These are phyloP conservation scores for Entomortierella lignicola DNA, from an alignment of 192 early-diverging fungal species.

Conservation along the genomic window DNA sequence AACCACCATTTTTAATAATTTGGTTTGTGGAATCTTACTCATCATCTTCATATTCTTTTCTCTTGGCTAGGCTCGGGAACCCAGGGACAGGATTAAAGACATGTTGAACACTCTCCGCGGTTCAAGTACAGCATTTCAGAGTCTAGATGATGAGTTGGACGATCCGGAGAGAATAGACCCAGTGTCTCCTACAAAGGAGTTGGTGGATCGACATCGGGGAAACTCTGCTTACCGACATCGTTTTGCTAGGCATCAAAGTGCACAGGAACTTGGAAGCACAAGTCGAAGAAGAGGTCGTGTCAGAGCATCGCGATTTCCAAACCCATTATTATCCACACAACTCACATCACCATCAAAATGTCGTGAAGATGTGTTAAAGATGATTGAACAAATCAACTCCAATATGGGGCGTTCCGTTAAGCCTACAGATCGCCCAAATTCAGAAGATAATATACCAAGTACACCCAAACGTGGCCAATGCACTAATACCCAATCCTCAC, in stretches of 20 bases:
- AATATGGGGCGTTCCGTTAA: conserved; percentile 12
- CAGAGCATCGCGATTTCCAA: not conserved
- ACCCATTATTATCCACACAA: not conserved
- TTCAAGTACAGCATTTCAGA: not conserved
- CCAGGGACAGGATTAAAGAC: conserved; percentile 30
- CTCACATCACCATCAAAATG: not conserved
- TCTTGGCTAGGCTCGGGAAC: conserved; percentile 2
- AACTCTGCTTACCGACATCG: not conserved
- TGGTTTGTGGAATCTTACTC: too few species aligned
- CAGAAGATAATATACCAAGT: not conserved
- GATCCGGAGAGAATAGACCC: conserved; percentile 17
- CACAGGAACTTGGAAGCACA: not conserved
- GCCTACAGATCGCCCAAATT: not conserved
- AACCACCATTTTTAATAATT: too few species aligned
- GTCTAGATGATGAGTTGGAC: conserved; percentile 19
- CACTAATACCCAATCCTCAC: not conserved
- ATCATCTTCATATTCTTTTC: not conserved
- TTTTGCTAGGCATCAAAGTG: conserved; percentile 4
- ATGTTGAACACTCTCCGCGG: conserved; percentile 36
- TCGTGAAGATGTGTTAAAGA: conserved; percentile 34
- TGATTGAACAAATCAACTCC: conserved; percentile 45
- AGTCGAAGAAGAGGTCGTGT: conserved; percentile 9
- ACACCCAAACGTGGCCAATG: not conserved
- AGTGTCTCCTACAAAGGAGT: conserved; percentile 29
- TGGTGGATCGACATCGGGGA: conserved; percentile 13